A percentile compares a stretch with the other conserved stretches of the same genome.
Conservation (phyloP, 2,329 filamentous ascomycete species). For the Colletotrichum sojae region DNA sequence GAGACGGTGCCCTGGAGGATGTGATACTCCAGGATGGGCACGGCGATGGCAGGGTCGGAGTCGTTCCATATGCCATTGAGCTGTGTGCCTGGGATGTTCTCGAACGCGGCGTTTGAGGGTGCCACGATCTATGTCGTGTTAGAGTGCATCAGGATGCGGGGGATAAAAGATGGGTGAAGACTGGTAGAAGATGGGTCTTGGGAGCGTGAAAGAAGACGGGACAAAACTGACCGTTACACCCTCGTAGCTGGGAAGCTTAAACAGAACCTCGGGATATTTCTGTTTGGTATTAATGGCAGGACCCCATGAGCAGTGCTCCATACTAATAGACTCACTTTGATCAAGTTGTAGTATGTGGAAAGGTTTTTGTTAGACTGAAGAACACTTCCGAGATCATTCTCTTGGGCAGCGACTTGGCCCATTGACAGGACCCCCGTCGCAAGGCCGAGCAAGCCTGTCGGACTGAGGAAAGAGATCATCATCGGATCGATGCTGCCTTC, state of each 20-base stretch:
- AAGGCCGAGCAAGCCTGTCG: slow-evolving; percentile 1
- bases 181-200: neutral
- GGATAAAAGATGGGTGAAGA: neutral
- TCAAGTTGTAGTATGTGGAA: slow-evolving; percentile 59
- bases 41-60: slow-evolving; percentile 59
- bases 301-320: slow-evolving; percentile 20
- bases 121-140: slow-evolving; percentile 61
- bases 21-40: slow-evolving; percentile 73
- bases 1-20: slow-evolving; percentile 67
- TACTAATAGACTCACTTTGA: slow-evolving; percentile 52
- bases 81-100: slow-evolving; percentile 66
- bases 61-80: slow-evolving; percentile 62
- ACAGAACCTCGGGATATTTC: slow-evolving; percentile 62
- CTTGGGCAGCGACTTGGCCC: slow-evolving; percentile 39
- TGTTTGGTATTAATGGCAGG: slow-evolving; percentile 42
- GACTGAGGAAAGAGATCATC: slow-evolving; percentile 6
- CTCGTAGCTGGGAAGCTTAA: slow-evolving; percentile 58
- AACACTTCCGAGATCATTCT: slow-evolving; percentile 55
- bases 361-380: slow-evolving; percentile 57
- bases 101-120: slow-evolving; percentile 71
- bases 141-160: neutral
- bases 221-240: slow-evolving; percentile 59
- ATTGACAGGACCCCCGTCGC: neutral
- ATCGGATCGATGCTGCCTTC: neutral
- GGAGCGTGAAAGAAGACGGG: neutral